Base-by-base conservation (phyloP, 2,329 filamentous ascomycete species). In the Aureobasidium subglaciale region DNA sequence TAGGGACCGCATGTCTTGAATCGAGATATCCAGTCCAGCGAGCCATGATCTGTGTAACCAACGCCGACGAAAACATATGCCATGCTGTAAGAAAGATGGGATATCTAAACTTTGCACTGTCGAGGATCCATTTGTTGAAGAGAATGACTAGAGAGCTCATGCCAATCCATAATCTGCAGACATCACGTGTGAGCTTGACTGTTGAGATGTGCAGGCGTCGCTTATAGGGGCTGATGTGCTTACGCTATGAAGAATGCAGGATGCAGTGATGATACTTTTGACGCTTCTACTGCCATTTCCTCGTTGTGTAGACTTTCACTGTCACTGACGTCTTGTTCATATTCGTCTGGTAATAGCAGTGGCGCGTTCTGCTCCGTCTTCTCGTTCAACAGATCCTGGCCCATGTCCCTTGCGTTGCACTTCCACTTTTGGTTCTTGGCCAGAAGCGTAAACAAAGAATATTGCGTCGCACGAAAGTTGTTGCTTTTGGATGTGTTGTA, bases 61-160 rank as follows among this genome's bases (percentile, higher is more conserved):
- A 9, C 10, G 63, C 61, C 8, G 63, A 62, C 20, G 63, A 63
- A 20, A 58, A 46, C 35, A 64, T 58, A 56, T 64, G 63, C 62
- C 63, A 64, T 60, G 62, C 60, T 49, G 60, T 62, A 10, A 62
- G 59, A 34, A 62, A 56, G n/a, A 62, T 59, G 34, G 60, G 54
- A 3, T 43, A 45, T 18, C 15, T 81, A 76, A 91, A 91, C 60
- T 86, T 77, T 59, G 84, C 77, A 37, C 83, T 87, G 64, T 88
- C 84, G 59, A 93, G 80, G 66, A 93, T 86, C 81, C 86, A 90
- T 80, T 95, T 95, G 81, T 93, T 93, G 82, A 92, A 93, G 46
- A 93, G 76, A 67, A 93, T 93, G 64, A 92, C 87, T 62, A 85
- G 86, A 24, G 88, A 91, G 66, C 86, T 90, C 69, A 91, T 76